Evolutionary conservation across 495 filamentous ascomycete genomes (phyloP), one percentile per base, ranked within the genome.

Genomic region (Tuber indicum): DNA sequence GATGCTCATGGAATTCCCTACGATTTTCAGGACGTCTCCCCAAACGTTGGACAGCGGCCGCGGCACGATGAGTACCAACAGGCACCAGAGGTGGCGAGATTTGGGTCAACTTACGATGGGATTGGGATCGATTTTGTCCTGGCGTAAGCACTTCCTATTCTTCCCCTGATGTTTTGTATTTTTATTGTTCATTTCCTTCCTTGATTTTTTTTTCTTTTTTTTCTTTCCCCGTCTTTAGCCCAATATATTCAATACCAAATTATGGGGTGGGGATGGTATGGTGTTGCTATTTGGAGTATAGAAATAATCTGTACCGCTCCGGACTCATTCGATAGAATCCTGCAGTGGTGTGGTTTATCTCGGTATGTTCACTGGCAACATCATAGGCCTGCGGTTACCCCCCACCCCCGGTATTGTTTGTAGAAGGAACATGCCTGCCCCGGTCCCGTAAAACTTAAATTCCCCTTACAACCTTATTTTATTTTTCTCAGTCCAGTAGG

Each of bases 121-220:
- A 88, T 94, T 71, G 94, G 94, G 79, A 92, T 98, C 84, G 94
- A 98, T 84, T 98, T 98, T 87, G 94, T 98, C 73, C 89, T 98
- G 86, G 93, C 92, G 94, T 98, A 93, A 86, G 93, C 42, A 52
- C 44, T 36, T 19, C n/a, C 70, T 45, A 39, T 62, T 47, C 66
- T 74, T 36, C 43, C 39, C 16, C 10, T 58, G 23, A 39, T 70
- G 62, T 23, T 39, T 52, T 71, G 47, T n/a, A 44, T 71, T 14
- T 41, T 26, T 74, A 71, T 66, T 73, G 12, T 32, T 32, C 49
- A 26, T 26, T 36, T 62, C 46, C 52, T 71, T 41, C 41, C 76
- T 45, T 26, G 36, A 8, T n/a, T 49, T 32, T 58, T 66, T 66
- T 19, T 43, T 62, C 58, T 45, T n/a, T 52, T 70, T 71, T 46